phyloP scores from a whole-genome alignment of 2,329 filamentous ascomycete genomes.

The Clonostachys solani region DNA sequence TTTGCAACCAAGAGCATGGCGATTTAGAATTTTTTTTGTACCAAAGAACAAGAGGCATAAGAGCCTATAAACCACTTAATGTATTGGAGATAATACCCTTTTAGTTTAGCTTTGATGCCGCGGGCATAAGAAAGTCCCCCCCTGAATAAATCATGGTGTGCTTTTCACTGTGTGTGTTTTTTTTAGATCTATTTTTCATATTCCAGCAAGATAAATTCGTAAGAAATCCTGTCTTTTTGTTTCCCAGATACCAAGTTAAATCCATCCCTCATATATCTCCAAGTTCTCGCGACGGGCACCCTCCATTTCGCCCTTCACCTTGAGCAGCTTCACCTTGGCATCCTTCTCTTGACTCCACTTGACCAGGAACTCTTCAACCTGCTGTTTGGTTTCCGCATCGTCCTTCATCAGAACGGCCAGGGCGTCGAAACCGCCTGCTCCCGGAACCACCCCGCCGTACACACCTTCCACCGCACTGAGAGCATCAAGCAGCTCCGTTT shows the following conservation, averaged over 20 bases:
- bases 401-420: constrained; percentile 77
- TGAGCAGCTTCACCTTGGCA: constrained; percentile 63
- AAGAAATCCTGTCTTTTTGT: background rate
- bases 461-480: constrained; percentile 71
- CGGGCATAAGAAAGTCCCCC: no score
- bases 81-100: no score
- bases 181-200: no score
- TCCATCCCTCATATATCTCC: constrained; percentile 38
- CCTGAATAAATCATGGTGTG: no score
- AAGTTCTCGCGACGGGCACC: constrained; percentile 49
- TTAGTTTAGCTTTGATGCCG: no score
- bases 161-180: no score
- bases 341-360: constrained; percentile 59
- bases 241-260: constrained; percentile 12
- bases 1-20: no score
- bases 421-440: constrained; percentile 91
- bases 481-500: constrained; percentile 80
- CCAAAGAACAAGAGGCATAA: no score
- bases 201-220: background rate
- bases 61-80: no score
- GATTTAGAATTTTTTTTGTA: no score
- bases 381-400: constrained; percentile 55
- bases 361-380: constrained; percentile 58
- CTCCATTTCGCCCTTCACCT: constrained; percentile 69
- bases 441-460: constrained; percentile 86